phyloP scores from a whole-genome alignment of 2,329 filamentous ascomycete genomes.

The Fusarium coffeatum region DNA sequence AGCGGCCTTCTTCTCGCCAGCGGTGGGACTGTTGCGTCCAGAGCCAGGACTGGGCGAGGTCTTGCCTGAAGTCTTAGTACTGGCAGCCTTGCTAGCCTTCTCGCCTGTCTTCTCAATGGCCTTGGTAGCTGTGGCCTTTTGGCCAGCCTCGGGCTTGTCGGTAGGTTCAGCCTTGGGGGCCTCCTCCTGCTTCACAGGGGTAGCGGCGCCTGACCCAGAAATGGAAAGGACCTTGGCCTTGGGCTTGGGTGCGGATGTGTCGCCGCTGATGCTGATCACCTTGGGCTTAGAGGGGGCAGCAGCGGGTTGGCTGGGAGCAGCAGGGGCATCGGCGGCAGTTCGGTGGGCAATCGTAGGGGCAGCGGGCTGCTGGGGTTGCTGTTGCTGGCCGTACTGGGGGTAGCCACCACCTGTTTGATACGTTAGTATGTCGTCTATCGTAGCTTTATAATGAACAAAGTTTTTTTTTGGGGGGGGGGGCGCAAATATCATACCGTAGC shows the following conservation, averaged over 20 bases:
- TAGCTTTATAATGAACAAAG: constrained; percentile 4
- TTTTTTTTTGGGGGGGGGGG: constrained; percentile 18
- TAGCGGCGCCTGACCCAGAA: constrained; percentile 49
- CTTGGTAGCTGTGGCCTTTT: constrained; percentile 88
- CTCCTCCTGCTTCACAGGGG: constrained; percentile 55
- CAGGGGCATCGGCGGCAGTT: constrained; percentile 51
- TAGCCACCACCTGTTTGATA: constrained; percentile 61
- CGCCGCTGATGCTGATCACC: constrained; percentile 75
- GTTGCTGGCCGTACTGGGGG: constrained; percentile 59
- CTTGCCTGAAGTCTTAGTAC: constrained; percentile 69
- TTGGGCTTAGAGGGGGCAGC: constrained; percentile 67
- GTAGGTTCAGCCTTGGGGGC: constrained; percentile 63
- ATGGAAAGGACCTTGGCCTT: constrained; percentile 62
- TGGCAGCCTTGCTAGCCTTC: constrained; percentile 57
- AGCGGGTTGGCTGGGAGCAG: constrained; percentile 59
- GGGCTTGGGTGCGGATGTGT: constrained; percentile 65
- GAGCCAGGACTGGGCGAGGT: constrained; percentile 85
- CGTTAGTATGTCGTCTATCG: constrained; percentile 28
- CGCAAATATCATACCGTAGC: constrained; percentile 52
- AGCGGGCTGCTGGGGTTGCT: constrained; percentile 53
- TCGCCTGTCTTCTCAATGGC: constrained; percentile 93
- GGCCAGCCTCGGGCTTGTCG: constrained; percentile 72
- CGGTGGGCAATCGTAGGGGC: constrained; percentile 42
- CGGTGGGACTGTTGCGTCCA: constrained; percentile 83
- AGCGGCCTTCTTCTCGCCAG: constrained; percentile 62